Percentiles rank a stretch among this genome's conserved stretches.
Evolutionary conservation across 805 yeast genomes (phyloP).

Genomic region (Saccharomycopsis oosterbeekiorum): DNA sequence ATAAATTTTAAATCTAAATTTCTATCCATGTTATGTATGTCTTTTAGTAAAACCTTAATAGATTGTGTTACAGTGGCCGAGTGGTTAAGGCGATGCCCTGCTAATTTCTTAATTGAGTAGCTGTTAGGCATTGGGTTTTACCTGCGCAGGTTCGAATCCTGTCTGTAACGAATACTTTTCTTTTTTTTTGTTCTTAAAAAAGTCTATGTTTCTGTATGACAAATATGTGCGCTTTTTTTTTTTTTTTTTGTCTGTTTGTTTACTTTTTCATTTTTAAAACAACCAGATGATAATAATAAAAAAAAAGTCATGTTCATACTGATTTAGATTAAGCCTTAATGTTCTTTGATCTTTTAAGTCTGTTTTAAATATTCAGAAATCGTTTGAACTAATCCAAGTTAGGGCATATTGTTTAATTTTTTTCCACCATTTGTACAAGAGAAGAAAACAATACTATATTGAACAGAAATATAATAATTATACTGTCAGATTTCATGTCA

Average conservation of each 20-base stretch:
- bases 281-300: too few species aligned
- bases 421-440: too few species aligned
- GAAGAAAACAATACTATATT: too few species aligned
- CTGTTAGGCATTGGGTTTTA: conserved; percentile 75
- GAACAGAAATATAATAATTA: too few species aligned
- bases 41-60: too few species aligned
- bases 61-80: conserved; percentile 72
- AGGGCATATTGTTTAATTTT: too few species aligned
- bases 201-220: too few species aligned
- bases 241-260: neutral
- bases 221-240: neutral
- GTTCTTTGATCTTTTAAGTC: neutral
- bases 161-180: conserved; percentile 34
- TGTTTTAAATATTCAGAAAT: neutral
- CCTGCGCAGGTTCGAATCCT: conserved; percentile 61
- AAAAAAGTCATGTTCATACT: too few species aligned
- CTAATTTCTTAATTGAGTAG: conserved; percentile 32
- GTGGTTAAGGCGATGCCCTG: conserved; percentile 94
- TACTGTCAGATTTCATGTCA: neutral
- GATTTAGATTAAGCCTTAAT: neutral
- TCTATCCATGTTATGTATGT: too few species aligned
- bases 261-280: too few species aligned
- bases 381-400: too few species aligned
- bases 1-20: too few species aligned
- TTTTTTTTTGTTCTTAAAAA: neutral